Evolutionary conservation across 163 green algal species (phyloP), one percentile per base, ranked within the genome.

Genomic region (Scenedesmus sp.): DNA sequence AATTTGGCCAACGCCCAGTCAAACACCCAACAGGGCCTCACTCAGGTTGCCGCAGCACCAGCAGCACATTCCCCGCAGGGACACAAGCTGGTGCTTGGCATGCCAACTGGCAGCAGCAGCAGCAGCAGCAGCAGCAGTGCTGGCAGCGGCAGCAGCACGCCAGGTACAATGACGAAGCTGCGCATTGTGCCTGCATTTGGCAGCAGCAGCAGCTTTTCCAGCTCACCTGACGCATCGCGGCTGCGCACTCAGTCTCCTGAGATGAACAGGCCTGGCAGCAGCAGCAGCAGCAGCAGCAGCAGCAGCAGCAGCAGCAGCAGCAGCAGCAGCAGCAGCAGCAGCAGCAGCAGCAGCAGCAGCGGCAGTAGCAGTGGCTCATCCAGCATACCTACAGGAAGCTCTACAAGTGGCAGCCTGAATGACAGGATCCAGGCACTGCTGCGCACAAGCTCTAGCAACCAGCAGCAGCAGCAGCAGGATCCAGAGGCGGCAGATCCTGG

Each of bases 401-500:
- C 15, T 54, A 83, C 74, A 83, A 13, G 9, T 52, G 74, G 74
- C 74, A 83, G 74, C 26, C 9, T 83, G 74, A 84, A 59, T 54
- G 76, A 59, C 76, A 84, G 62, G 62, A 70, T 23, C 12, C 62
- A 70, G 62, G 62, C 62, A 18, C 62, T 70, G 20, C 62, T 70
- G 20, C 62, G 62, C 46, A 59, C 2, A 18, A 56, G 76, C 34
- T 84, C 76, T 18, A 54, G 76, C 52, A 23, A 64, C 3, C 52
- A 59, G 79, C 79, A 85, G 79, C 79, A 85, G 79, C 79, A 85
- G 79, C 79, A 85, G 79, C 54, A 59, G 79, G 34, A 46, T 46
- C 34, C 26, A 52, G 74, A 9, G 13, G 74, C n/a, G 13, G n/a
- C n/a, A 46, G 9, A 46, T 46, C 34, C 34, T 18, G 13, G 74